phyloP scores from a whole-genome alignment of 108 stramenopile species.

The Mayamaea pseudoterrestris region DNA sequence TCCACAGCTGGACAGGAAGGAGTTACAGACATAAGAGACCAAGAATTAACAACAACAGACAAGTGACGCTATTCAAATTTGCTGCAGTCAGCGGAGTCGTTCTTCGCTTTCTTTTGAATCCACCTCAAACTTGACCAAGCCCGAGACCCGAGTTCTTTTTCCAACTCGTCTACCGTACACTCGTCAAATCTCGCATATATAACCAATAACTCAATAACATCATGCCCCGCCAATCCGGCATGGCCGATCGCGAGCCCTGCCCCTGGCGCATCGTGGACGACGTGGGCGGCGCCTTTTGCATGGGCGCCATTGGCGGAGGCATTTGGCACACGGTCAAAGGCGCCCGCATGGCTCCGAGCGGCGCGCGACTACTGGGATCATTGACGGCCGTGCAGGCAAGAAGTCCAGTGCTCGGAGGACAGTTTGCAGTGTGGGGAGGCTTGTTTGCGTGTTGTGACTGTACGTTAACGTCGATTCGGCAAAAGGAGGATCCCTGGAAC shows the following conservation, averaged over 20 bases:
- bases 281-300: conserved; percentile 92
- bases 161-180: too few relatives aligned
- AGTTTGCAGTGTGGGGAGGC: conserved; percentile 92
- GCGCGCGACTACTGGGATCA: conserved; percentile 59
- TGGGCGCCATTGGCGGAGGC: conserved; percentile 90
- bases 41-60: too few relatives aligned
- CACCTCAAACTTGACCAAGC: too few relatives aligned
- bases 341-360: conserved; percentile 60
- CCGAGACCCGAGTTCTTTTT: too few relatives aligned
- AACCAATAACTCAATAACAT: too few relatives aligned
- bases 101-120: too few relatives aligned
- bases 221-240: too few relatives aligned
- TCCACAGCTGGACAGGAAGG: too few relatives aligned
- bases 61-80: too few relatives aligned
- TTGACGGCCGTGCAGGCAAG: conserved; percentile 78
- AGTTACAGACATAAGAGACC: too few relatives aligned
- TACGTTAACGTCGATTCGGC: conserved; percentile 79
- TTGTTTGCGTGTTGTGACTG: conserved; percentile 97
- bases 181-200: too few relatives aligned
- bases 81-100: too few relatives aligned
- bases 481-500: conserved; percentile 99
- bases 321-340: conserved; percentile 91
- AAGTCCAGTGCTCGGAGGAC: conserved; percentile 90
- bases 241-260: conserved; percentile 92
- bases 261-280: conserved; percentile 97